These are phyloP conservation scores for Clavispora carvajalis DNA, from an alignment of 805 yeast species.

Conservation along the genomic window DNA sequence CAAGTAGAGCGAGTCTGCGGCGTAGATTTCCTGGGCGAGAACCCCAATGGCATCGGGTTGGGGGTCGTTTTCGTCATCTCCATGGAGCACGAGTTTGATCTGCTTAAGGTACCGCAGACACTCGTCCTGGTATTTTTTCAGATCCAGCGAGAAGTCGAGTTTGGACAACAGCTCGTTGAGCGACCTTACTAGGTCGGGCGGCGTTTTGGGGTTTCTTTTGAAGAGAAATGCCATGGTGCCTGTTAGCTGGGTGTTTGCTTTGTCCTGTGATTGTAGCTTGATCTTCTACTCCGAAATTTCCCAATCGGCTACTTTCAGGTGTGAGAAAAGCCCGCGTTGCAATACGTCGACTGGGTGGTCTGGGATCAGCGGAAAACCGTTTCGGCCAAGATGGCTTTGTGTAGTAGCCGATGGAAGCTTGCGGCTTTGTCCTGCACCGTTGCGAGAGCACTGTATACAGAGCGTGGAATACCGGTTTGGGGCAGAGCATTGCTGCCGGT, in stretches of 20 bases:
- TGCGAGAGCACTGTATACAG: too few relatives aligned
- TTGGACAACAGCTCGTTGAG: constrained; percentile 69
- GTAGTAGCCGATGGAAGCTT: not conserved
- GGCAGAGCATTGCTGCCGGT: too few relatives aligned
- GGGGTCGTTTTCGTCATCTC: constrained; percentile 61
- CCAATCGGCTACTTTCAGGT: too few relatives aligned
- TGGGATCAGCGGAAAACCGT: too few relatives aligned
- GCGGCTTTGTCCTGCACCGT: not conserved
- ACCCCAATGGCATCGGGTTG: constrained; percentile 70
- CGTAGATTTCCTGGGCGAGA: constrained; percentile 74
- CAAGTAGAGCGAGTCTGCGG: constrained; percentile 60
- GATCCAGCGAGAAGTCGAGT: constrained; percentile 43
- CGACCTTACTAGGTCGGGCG: constrained; percentile 73
- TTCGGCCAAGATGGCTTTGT: not conserved
- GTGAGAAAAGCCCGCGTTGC: too few relatives aligned
- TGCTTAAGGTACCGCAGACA: constrained; percentile 59
- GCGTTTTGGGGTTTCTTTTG: constrained; percentile 86
- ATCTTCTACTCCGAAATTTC: too few relatives aligned
- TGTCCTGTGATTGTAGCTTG: too few relatives aligned
- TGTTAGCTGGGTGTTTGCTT: not conserved
- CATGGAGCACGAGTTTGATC: constrained; percentile 60
- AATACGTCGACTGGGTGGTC: too few relatives aligned
- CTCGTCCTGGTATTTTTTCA: constrained; percentile 63
- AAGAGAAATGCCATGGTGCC: constrained; percentile 77
- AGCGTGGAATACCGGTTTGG: too few relatives aligned